phyloP scores from a whole-genome alignment of 1,139 yeast genomes.

The Saccharomyces hybrid region DNA sequence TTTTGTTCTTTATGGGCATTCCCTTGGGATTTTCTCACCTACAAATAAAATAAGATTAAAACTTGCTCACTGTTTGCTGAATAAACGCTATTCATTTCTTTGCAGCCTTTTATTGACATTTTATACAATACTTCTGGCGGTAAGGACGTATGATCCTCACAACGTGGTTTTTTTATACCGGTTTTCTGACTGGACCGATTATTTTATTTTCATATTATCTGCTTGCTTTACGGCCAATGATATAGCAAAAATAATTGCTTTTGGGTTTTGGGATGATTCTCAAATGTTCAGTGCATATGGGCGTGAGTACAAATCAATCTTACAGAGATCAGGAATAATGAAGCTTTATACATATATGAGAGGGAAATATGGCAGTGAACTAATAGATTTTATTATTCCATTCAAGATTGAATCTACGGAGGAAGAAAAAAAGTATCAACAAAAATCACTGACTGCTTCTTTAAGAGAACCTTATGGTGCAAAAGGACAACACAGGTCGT shows the following conservation, averaged over 20 bases:
- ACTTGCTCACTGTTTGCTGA: constrained; percentile 28
- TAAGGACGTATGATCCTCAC: constrained; percentile 30
- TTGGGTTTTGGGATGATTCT: constrained; percentile 67
- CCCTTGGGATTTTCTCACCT: constrained; percentile 36
- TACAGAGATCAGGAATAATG: constrained; percentile 23
- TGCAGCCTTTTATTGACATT: constrained; percentile 34
- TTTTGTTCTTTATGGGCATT: constrained; percentile 35
- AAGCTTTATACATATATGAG: constrained; percentile 20
- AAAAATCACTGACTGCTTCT: neutral
- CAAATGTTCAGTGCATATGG: constrained; percentile 48
- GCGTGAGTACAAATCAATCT: constrained; percentile 30
- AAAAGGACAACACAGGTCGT: constrained; percentile 10
- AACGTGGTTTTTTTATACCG: constrained; percentile 18
- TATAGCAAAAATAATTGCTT: constrained; percentile 53
- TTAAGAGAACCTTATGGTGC: constrained; percentile 3
- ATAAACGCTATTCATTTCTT: constrained; percentile 26
- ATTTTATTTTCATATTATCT: constrained; percentile 35
- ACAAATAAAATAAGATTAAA: constrained; percentile 30
- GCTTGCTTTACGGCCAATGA: constrained; percentile 58
- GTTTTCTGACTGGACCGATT: constrained; percentile 47
- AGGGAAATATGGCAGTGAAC: constrained; percentile 20
- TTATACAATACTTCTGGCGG: constrained; percentile 40
- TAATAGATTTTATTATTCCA: constrained; percentile 23
- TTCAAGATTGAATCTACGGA: constrained; percentile 9
- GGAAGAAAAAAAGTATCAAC: constrained; percentile 5